Base-by-base conservation (phyloP, 345 rosid species). In the Melaleuca alternifolia region DNA sequence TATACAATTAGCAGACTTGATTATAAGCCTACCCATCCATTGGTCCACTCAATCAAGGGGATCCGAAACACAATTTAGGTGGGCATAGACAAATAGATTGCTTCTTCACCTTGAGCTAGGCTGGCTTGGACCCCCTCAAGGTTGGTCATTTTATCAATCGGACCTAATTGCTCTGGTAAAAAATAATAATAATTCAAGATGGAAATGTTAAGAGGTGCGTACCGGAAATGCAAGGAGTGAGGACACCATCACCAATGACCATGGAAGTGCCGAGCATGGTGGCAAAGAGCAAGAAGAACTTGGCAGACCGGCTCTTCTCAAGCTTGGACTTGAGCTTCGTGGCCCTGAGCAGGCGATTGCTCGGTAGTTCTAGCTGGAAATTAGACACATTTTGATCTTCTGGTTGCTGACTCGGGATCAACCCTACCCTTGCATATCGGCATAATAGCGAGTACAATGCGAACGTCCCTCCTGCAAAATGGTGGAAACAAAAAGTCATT, bases 171-270 rank as follows among this genome's bases (percentile, higher is more conserved):
- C 11, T 54, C 10, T 23, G 2, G 57, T 21, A 1, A 54, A 21
- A 21, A 41, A 41, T 41, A 41, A 41, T 41, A 54, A 8, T 3
- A 9, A 21, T 21, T 54, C 26, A 11, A 20, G 57, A 21, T 4
- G 24, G 46, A 26, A 6, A 10, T 84, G 65, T 13, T 52, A 7
- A 46, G 65, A 26, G 10, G 46, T 37, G 18, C 10, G 4, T 75
- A 92, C 94, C 94, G 28, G 94, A 93, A 48, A 93, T 92, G 88
- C 92, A 91, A 0, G 96, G 94, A 26, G 94, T 92, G 52, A 94
- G 94, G 88, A 94, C 84, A 9, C 96, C 94, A 21, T 94, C 96
- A 21, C 95, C 96, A 44, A 94, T 86, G 89, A 94, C 93, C 95
- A 94, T 93, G 88, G 95, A 93, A 44, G 93, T 92, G 3, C 92